phyloP scores from a whole-genome alignment of 2,329 filamentous ascomycete species.

The Fusarium pininemorale region DNA sequence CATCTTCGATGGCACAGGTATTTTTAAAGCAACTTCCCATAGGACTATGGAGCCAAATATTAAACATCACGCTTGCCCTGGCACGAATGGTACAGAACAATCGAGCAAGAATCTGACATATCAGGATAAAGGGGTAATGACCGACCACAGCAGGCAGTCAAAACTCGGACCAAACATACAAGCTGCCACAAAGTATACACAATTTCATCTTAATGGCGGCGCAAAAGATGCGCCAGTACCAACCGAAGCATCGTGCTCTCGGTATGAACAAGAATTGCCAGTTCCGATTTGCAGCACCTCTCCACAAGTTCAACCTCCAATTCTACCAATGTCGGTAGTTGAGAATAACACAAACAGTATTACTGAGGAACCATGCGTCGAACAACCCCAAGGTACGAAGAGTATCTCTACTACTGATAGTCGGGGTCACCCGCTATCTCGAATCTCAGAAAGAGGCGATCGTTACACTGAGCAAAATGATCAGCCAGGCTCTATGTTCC shows the following conservation, averaged over 20 bases:
- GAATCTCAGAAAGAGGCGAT: background rate
- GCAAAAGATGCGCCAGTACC: background rate
- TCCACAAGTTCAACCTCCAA: background rate
- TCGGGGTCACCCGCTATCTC: background rate
- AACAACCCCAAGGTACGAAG: background rate
- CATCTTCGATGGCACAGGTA: conserved; percentile 28
- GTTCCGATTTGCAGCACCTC: background rate
- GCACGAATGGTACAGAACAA: background rate
- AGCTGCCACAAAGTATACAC: background rate
- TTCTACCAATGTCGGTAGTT: background rate
- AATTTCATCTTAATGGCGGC: background rate
- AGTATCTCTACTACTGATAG: background rate
- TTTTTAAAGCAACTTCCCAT: background rate
- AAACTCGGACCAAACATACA: background rate
- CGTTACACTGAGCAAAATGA: background rate
- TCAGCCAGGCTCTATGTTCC: background rate
- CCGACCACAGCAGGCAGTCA: conserved; percentile 2
- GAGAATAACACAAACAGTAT: background rate
- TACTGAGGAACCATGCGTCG: background rate
- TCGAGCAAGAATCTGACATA: background rate
- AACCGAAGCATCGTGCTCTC: background rate
- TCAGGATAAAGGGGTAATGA: conserved; percentile 35
- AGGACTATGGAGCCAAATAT: background rate
- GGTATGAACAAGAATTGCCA: background rate
- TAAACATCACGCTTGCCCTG: background rate